Percentiles rank a stretch among this genome's conserved stretches.
Conservation (phyloP, 1,284 basidiomycete genomes). For the Tremellales sp. region DNA sequence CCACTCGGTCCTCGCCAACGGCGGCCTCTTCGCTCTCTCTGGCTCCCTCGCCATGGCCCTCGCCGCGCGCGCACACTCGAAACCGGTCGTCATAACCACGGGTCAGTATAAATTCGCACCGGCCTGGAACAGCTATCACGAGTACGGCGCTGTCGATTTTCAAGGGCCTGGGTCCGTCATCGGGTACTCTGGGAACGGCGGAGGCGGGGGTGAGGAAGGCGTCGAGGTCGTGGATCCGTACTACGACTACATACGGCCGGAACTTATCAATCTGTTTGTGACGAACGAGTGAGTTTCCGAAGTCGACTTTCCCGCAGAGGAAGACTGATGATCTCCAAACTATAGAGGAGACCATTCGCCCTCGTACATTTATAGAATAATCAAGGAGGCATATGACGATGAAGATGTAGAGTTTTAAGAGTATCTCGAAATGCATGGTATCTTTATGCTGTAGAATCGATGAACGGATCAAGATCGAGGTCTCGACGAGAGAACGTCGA, state of each 20-base stretch:
- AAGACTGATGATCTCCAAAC: conserved; percentile 6
- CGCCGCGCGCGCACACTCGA: conserved; percentile 86
- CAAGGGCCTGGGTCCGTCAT: conserved; percentile 79
- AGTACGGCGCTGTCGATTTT: conserved; percentile 81
- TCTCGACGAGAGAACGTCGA: conserved; percentile 65
- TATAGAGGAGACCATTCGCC: conserved; percentile 84
- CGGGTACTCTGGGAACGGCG: conserved; percentile 57
- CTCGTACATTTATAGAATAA: conserved; percentile 80
- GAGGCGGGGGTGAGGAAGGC: conserved; percentile 62
- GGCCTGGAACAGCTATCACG: conserved; percentile 86
- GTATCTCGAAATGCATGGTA: conserved; percentile 20
- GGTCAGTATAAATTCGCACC: conserved; percentile 96
- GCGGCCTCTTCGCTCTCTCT: conserved; percentile 84
- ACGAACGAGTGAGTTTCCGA: conserved; percentile 79
- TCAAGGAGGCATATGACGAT: conserved; percentile 90
- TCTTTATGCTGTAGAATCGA: background rate
- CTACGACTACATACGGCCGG: conserved; percentile 90
- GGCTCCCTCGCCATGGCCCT: conserved; percentile 80
- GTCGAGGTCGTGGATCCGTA: conserved; percentile 88
- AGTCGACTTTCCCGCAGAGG: background rate
- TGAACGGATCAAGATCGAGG: conserved; percentile 22
- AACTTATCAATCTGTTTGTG: conserved; percentile 88
- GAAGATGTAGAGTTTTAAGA: conserved; percentile 69
- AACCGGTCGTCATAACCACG: conserved; percentile 88
- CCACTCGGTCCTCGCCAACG: conserved; percentile 91